Percentiles rank a stretch among this genome's conserved stretches.
These are phyloP conservation scores for Rutstroemia sydowiana DNA, from an alignment of 2,329 filamentous ascomycete genomes.

Conservation along the genomic window DNA sequence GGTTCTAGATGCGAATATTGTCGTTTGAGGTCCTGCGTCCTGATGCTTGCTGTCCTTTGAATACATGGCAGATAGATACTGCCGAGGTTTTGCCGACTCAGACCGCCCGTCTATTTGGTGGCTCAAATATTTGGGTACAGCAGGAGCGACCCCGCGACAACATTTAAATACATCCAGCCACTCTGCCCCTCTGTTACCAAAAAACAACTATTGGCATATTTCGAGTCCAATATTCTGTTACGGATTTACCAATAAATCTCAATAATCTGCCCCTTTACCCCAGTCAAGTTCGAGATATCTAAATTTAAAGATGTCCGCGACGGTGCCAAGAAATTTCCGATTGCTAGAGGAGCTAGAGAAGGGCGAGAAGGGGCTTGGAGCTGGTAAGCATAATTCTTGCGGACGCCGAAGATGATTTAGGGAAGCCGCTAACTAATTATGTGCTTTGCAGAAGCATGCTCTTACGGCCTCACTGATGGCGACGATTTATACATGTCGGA, in stretches of 20 bases:
- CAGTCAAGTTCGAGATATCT: background rate
- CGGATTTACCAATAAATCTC: background rate
- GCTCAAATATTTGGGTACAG: background rate
- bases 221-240: too few relatives aligned
- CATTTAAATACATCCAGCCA: background rate
- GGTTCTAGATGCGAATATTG: too few relatives aligned
- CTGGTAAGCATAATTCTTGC: conserved; percentile 48
- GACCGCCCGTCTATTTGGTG: conserved; percentile 6
- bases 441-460: conserved; percentile 70
- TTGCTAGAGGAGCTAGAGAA: conserved; percentile 97
- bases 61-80: background rate
- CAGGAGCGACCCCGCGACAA: conserved; percentile 3
- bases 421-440: background rate
- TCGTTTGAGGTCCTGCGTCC: background rate
- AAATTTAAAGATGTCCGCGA: conserved; percentile 41
- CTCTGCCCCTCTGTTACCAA: background rate
- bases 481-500: conserved; percentile 96
- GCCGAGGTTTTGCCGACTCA: conserved; percentile 7
- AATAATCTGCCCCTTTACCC: background rate
- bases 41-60: conserved; percentile 5
- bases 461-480: conserved; percentile 87
- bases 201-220: background rate
- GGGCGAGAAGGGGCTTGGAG: conserved; percentile 93
- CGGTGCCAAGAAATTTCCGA: conserved; percentile 92
- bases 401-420: background rate